Conservation (phyloP, 78 protist species). For the Dictyostelium purpureum region DNA sequence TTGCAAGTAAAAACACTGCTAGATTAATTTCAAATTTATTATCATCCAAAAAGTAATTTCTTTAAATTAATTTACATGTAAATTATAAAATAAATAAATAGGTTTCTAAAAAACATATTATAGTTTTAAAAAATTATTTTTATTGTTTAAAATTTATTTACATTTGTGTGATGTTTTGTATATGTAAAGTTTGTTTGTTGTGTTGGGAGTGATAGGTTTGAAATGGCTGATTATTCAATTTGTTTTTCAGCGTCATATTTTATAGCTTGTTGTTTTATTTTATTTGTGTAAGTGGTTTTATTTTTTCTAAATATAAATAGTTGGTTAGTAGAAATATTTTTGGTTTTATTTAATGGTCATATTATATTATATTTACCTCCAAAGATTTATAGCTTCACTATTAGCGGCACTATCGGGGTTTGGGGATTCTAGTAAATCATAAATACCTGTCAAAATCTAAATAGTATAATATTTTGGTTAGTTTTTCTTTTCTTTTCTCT, state of each 20-base stretch:
- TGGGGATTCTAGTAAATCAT: slow-evolving; percentile 94
- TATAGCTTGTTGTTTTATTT: slow-evolving; percentile 60
- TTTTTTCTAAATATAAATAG: neutral
- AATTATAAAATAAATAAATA: too few relatives aligned
- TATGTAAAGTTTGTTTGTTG: neutral
- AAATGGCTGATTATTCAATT: neutral
- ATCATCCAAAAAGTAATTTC: neutral
- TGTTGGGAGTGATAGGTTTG: neutral
- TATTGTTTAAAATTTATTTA: neutral
- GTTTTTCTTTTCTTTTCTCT: neutral
- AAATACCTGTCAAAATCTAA: slow-evolving; percentile 96
- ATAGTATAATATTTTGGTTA: neutral
- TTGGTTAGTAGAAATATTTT: neutral
- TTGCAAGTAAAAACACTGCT: slow-evolving; percentile 57
- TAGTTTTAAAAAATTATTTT: neutral
- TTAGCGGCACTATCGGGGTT: slow-evolving; percentile 96
- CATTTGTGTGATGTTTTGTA: neutral
- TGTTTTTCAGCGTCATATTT: slow-evolving; percentile 1
- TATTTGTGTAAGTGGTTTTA: slow-evolving; percentile 3
- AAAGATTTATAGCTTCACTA: slow-evolving; percentile 80
- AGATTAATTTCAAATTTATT: slow-evolving; percentile 28
- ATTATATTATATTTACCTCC: slow-evolving; percentile 2
- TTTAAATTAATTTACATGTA: neutral
- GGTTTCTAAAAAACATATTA: neutral
- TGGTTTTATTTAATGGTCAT: too few relatives aligned